phyloP scores from a whole-genome alignment of 2,329 filamentous ascomycete genomes.

The Beauveria bassiana region DNA sequence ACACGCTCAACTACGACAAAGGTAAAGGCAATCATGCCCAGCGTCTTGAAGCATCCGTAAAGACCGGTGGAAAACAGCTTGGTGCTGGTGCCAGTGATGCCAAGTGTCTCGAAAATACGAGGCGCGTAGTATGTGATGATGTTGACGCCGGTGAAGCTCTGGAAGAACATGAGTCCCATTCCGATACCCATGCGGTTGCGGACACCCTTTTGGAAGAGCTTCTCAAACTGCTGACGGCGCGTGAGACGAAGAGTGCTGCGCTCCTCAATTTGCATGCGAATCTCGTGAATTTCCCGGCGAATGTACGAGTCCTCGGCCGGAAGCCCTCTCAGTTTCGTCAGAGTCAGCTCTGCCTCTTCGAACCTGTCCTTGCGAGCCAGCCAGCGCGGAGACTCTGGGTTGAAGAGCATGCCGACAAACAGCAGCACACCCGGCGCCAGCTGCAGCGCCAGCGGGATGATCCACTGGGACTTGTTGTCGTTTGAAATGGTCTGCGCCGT shows the following conservation, averaged over 20 bases:
- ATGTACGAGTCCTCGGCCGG: conserved; percentile 24
- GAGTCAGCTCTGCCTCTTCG: conserved; percentile 25
- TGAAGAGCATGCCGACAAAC: conserved; percentile 43
- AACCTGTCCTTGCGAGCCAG: conserved; percentile 47
- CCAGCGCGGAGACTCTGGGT: conserved; percentile 50
- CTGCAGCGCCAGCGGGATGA: conserved; percentile 47
- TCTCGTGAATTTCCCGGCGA: conserved; percentile 39
- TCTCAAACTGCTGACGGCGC: conserved; percentile 14
- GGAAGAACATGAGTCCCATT: conserved; percentile 37
- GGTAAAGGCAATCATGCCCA: conserved; percentile 29
- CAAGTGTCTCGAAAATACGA: conserved; percentile 30
- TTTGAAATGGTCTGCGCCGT: conserved; percentile 23
- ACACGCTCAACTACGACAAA: conserved; percentile 40
- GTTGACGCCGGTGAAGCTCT: conserved; percentile 39
- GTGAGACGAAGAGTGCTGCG: conserved; percentile 23
- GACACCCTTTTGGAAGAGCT: conserved; percentile 19
- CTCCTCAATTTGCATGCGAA: conserved; percentile 49
- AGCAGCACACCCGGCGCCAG: conserved; percentile 45
- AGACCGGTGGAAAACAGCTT: conserved; percentile 33
- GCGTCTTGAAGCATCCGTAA: conserved; percentile 31
- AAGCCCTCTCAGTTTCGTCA: neutral
- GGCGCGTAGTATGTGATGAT: conserved; percentile 52
- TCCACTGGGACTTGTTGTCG: conserved; percentile 27
- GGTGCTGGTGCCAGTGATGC: conserved; percentile 24
- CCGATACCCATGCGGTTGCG: conserved; percentile 36